Conservation (phyloP, 345 rosid genomes). For the Eucalyptus regnans region DNA sequence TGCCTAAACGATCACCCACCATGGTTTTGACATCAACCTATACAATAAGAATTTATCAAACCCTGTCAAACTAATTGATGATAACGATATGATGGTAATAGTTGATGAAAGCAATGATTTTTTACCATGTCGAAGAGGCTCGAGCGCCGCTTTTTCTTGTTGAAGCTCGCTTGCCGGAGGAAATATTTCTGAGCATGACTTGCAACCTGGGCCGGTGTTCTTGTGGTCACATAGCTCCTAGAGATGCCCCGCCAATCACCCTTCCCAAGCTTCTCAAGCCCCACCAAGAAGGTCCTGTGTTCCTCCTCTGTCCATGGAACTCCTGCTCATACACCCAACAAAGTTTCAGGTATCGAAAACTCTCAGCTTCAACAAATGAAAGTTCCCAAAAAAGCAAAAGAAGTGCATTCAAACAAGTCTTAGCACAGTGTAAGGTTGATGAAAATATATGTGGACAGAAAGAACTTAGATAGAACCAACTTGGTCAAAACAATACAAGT, state of each 20-base stretch:
- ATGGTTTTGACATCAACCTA: neutral
- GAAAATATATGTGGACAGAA: neutral
- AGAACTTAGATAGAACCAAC: neutral
- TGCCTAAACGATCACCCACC: neutral
- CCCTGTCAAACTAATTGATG: neutral
- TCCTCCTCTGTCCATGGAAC: conserved; percentile 62
- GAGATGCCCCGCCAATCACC: conserved; percentile 69
- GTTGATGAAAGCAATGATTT: neutral
- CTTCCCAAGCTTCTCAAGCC: conserved; percentile 47
- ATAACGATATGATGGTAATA: neutral
- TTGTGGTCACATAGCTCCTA: conserved; percentile 34
- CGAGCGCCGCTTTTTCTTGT: conserved; percentile 38
- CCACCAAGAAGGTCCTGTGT: conserved; percentile 32
- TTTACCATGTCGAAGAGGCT: conserved; percentile 51
- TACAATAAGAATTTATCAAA: neutral
- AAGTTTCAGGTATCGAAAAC: neutral
- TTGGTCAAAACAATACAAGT: neutral
- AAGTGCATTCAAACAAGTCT: neutral
- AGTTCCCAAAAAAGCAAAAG: neutral
- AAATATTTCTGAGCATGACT: conserved; percentile 64
- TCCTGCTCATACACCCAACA: conserved; percentile 8
- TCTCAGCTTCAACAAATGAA: neutral
- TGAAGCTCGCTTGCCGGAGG: conserved; percentile 28
- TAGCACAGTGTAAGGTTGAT: neutral
- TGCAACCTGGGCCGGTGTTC: conserved; percentile 63